These are phyloP conservation scores for Dispira simplex DNA, from an alignment of 192 early-diverging fungal species.

Conservation along the genomic window DNA sequence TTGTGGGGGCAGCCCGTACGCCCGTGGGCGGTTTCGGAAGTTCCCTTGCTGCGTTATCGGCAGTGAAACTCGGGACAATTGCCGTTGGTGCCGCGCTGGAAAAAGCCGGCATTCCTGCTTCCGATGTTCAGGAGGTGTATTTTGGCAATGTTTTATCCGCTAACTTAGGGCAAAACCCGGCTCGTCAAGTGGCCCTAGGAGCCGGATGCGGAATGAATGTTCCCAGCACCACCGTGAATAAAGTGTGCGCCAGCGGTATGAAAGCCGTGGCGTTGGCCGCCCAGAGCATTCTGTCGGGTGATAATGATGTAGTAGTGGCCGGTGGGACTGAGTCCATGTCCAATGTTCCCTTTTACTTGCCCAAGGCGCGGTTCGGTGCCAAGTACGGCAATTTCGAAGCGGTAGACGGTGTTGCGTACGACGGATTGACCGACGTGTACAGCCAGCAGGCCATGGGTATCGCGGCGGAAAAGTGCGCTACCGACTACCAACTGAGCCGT, in stretches of 20 bases:
- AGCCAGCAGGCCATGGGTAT: conserved; percentile 60
- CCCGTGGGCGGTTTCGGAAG: conserved; percentile 88
- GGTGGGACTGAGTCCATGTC: conserved; percentile 74
- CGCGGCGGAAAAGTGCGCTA: conserved; percentile 67
- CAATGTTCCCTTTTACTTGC: conserved; percentile 67
- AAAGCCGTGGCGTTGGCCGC: conserved; percentile 62
- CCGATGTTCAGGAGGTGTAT: conserved; percentile 55
- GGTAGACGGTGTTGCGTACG: conserved; percentile 59
- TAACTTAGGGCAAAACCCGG: conserved; percentile 73
- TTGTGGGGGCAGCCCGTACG: conserved; percentile 80
- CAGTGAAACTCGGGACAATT: conserved; percentile 68
- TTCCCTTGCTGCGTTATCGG: conserved; percentile 64
- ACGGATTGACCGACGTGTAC: conserved; percentile 65
- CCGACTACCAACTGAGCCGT: conserved; percentile 57
- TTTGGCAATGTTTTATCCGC: conserved; percentile 69
- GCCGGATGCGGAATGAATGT: conserved; percentile 49
- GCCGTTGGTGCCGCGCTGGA: conserved; percentile 62
- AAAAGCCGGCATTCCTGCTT: conserved; percentile 37
- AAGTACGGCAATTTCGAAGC: conserved; percentile 56
- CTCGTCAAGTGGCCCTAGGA: conserved; percentile 61
- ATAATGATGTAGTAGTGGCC: conserved; percentile 53
- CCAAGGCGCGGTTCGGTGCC: conserved; percentile 59
- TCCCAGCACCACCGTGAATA: conserved; percentile 64
- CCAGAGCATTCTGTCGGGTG: conserved; percentile 56
- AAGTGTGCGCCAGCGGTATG: conserved; percentile 73